Base-by-base conservation (phyloP, 805 yeast species). In the Candida alai region DNA sequence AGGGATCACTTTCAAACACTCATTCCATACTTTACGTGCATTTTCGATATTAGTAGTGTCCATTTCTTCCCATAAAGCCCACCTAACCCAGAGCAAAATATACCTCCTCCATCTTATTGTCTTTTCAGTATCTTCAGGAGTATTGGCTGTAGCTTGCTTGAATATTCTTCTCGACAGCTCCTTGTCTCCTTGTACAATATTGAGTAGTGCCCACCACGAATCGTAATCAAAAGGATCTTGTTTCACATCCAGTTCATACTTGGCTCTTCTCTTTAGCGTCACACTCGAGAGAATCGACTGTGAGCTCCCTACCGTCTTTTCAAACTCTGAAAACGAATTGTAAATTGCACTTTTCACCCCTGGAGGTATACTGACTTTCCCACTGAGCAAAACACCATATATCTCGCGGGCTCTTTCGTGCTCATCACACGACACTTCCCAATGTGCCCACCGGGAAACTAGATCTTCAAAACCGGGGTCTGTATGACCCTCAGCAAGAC, bases 161-260 rank as follows among this genome's bases (percentile, higher is more conserved):
- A 68, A 73, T 5, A 7, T 6, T 26, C 28, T 26, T 19, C 10
- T 18, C 15, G 12, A 16, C 17, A 19, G 10, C n/a, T n/a, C n/a
- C n/a, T n/a, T n/a, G n/a, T n/a, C n/a, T n/a, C 26, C 27, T 24
- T 28, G 29, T 9, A 78, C 46, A 16, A 85, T 50, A 9, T 72
- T 65, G 2, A 86, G 39, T 47, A 79, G 80, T 0, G 74, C 52
- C 90, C 95, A 88, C 97, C 97, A 89, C 0, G 78, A 60, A 47
- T 84, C 93, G 54, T 76, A 79, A 57, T 85, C 84, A 0, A 36
- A 25, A 1, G 86, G 79, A 34, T 73, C 63, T 8, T 49, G 44
- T 5, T 49, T 39, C 10, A 84, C 45, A 14, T 58, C 62, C 3
- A 59, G 52, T 46, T 80, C 79, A 51, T 83, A 85, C 34, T 62